phyloP scores from a whole-genome alignment of 352 stramenopile genomes.

The Phytophthora aleatoria region DNA sequence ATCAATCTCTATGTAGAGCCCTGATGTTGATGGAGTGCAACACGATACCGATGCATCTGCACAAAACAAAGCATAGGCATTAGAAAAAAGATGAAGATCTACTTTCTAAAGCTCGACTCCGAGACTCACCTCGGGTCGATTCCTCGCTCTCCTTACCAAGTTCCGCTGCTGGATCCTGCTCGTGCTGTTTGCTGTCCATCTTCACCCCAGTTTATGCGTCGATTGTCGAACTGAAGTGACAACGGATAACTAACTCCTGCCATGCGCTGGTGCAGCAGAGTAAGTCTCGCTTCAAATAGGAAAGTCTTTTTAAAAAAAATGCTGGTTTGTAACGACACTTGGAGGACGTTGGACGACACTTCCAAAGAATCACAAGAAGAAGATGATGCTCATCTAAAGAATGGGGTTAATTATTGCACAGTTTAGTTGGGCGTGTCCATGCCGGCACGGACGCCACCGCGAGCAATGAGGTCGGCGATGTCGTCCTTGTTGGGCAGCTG shows the following conservation, averaged over 20 bases:
- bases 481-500: slow-evolving; percentile 59
- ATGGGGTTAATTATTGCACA: slow-evolving; percentile 19
- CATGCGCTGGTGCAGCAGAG: slow-evolving; percentile 10
- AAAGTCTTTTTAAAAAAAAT: not conserved
- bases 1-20: not conserved
- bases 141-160: slow-evolving; percentile 22
- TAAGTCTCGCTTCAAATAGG: slow-evolving; percentile 6
- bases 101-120: not conserved
- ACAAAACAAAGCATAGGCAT: not conserved
- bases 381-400: slow-evolving; percentile 2
- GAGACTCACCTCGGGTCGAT: slow-evolving; percentile 16
- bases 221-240: slow-evolving; percentile 29
- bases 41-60: slow-evolving; percentile 27
- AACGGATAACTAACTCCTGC: slow-evolving; percentile 25
- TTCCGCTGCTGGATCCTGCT: slow-evolving; percentile 10
- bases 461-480: slow-evolving; percentile 77
- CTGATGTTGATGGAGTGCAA: not conserved
- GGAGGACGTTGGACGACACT: not conserved
- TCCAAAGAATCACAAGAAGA: not conserved
- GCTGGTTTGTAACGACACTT: not conserved
- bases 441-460: slow-evolving; percentile 76
- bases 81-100: not conserved
- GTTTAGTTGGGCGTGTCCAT: slow-evolving; percentile 34
- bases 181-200: slow-evolving; percentile 27
- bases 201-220: not conserved